phyloP scores from a whole-genome alignment of 805 yeast genomes.

The Lipomyces lipofer region DNA sequence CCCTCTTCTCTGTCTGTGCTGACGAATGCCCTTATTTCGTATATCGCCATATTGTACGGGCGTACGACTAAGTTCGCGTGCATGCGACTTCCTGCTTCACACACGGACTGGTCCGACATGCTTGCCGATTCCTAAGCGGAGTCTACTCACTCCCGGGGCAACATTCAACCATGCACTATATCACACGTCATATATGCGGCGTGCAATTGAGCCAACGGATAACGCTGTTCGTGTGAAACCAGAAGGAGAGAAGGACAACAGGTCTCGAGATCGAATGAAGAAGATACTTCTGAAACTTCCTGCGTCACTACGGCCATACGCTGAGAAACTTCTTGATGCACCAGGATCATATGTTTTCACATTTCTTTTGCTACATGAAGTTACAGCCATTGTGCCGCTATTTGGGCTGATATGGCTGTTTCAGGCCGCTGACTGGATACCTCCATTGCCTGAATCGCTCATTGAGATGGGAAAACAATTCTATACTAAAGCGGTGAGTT shows the following conservation, averaged over 20 bases:
- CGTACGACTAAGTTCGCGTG: too few species aligned
- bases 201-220: conserved; percentile 19
- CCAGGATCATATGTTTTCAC: conserved; percentile 64
- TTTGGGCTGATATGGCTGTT: conserved; percentile 66
- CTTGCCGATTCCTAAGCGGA: too few species aligned
- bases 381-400: conserved; percentile 72
- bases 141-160: too few species aligned
- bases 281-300: conserved; percentile 44
- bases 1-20: too few species aligned
- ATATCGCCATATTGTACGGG: too few species aligned
- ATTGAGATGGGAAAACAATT: conserved; percentile 59
- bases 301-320: conserved; percentile 51
- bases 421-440: conserved; percentile 56
- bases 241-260: conserved; percentile 5
- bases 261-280: background rate
- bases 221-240: conserved; percentile 2
- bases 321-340: conserved; percentile 51
- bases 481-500: conserved; percentile 54
- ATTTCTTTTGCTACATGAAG: conserved; percentile 68
- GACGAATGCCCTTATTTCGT: too few species aligned
- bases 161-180: too few species aligned
- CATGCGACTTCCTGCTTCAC: too few species aligned
- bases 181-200: background rate
- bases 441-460: conserved; percentile 57
- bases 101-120: too few species aligned